Evolutionary conservation across 208 protist genomes (phyloP).

Genomic region (Strigomonas galati): DNA sequence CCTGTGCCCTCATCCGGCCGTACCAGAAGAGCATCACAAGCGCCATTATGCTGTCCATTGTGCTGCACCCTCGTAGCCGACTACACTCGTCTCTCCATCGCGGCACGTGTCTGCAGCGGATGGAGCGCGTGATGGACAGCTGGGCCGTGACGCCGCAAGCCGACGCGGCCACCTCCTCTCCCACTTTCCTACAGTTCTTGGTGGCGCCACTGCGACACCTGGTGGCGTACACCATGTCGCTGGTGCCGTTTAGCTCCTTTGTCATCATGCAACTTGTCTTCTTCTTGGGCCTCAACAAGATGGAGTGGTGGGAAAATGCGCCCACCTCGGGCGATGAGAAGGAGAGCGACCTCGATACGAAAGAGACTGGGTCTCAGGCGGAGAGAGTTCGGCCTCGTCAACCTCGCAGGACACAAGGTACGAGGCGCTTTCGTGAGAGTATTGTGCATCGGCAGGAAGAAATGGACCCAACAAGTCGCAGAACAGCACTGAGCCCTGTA

Average conservation of each 20-base stretch:
- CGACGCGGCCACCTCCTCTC: conserved; percentile 35
- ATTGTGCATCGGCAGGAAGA: no score
- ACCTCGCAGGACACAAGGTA: not conserved
- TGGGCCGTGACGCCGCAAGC: conserved; percentile 33
- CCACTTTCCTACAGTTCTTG: conserved; percentile 24
- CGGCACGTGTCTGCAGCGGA: conserved; percentile 34
- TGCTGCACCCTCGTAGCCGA: conserved; percentile 51
- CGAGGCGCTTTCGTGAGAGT: no score
- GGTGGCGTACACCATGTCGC: not conserved
- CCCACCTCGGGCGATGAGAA: not conserved
- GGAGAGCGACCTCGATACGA: not conserved
- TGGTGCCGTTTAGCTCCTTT: conserved; percentile 22
- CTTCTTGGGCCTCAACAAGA: conserved; percentile 62
- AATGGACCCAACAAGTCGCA: no score
- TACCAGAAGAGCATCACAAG: conserved; percentile 50
- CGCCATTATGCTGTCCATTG: conserved; percentile 56
- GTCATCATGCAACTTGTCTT: conserved; percentile 44
- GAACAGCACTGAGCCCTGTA: no score
- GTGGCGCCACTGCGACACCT: not conserved
- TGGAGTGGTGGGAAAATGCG: conserved; percentile 15
- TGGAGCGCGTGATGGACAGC: conserved; percentile 25
- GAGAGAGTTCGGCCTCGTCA: not conserved
- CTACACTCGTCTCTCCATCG: conserved; percentile 28
- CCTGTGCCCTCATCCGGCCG: conserved; percentile 48
- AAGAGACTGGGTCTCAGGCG: not conserved